phyloP scores from a whole-genome alignment of 495 filamentous ascomycete species.

The Hypoxylon fragiforme region DNA sequence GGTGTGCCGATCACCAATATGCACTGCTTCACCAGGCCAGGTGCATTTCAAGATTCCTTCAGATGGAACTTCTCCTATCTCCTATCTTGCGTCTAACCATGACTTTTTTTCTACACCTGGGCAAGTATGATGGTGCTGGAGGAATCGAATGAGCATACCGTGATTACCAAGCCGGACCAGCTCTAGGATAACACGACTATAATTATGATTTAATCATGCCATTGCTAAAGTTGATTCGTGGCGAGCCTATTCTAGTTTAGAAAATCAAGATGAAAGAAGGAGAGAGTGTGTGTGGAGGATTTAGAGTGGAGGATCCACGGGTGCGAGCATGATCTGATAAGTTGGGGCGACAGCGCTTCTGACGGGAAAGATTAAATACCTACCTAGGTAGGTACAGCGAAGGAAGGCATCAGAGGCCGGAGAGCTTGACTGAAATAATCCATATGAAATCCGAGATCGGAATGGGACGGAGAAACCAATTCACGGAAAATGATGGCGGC shows the following conservation, averaged over 20 bases:
- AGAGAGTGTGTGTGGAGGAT: constrained; percentile 64
- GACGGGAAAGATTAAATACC: constrained; percentile 52
- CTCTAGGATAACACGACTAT: constrained; percentile 72
- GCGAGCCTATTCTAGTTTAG: constrained; percentile 69
- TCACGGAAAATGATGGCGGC: neutral
- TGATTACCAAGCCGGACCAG: constrained; percentile 70
- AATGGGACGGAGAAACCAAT: neutral
- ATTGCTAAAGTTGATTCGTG: constrained; percentile 83
- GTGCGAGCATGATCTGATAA: constrained; percentile 69
- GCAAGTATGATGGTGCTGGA: constrained; percentile 74
- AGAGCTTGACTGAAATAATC: constrained; percentile 1
- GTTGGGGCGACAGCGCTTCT: constrained; percentile 65
- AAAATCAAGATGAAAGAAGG: constrained; percentile 72
- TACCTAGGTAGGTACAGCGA: too few species aligned
- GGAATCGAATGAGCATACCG: constrained; percentile 79
- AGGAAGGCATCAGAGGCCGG: constrained; percentile 41
- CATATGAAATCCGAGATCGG: neutral
- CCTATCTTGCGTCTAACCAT: constrained; percentile 20
- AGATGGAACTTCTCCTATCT: neutral
- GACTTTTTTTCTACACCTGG: constrained; percentile 38
- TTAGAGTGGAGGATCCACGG: constrained; percentile 73
- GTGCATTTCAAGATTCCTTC: constrained; percentile 9
- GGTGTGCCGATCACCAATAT: constrained; percentile 79
- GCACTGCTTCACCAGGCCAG: constrained; percentile 53
- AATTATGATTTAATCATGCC: constrained; percentile 92